These are phyloP conservation scores for Aspergillus funiculosus DNA, from an alignment of 495 filamentous ascomycete species.

Conservation along the genomic window DNA sequence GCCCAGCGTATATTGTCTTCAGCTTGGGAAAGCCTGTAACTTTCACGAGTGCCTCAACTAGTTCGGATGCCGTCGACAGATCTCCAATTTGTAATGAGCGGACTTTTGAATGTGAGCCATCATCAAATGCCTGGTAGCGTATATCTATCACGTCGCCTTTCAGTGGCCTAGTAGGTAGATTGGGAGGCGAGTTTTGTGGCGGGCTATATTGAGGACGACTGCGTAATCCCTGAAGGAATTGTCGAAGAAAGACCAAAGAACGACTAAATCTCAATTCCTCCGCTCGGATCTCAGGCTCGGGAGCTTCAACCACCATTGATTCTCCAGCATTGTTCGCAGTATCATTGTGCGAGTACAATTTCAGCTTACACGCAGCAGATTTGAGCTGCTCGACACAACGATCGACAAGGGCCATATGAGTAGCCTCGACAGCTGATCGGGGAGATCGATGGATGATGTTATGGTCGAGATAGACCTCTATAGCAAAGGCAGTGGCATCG, in stretches of 20 bases:
- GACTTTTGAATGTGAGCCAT: slow-evolving; percentile 49
- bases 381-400: slow-evolving; percentile 73
- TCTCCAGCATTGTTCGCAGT: slow-evolving; percentile 27
- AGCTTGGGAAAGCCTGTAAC: slow-evolving; percentile 69
- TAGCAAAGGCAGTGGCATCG: slow-evolving; percentile 61
- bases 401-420: slow-evolving; percentile 73
- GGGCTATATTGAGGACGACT: slow-evolving; percentile 50
- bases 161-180: slow-evolving; percentile 34
- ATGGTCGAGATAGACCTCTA: slow-evolving; percentile 67
- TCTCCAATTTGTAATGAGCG: slow-evolving; percentile 56
- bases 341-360: slow-evolving; percentile 33
- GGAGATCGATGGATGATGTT: slow-evolving; percentile 35
- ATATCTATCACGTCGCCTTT: slow-evolving; percentile 60
- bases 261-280: slow-evolving; percentile 61
- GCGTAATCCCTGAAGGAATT: slow-evolving; percentile 50
- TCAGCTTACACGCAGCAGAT: slow-evolving; percentile 58
- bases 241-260: slow-evolving; percentile 54
- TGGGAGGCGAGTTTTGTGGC: slow-evolving; percentile 33
- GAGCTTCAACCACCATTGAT: slow-evolving; percentile 43
- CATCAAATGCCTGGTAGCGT: slow-evolving; percentile 68
- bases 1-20: slow-evolving; percentile 47
- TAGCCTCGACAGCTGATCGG: slow-evolving; percentile 50
- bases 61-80: slow-evolving; percentile 61
- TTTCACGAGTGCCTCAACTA: slow-evolving; percentile 57
- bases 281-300: slow-evolving; percentile 37